These are phyloP conservation scores for Suhomyces tanzawaensis DNA, from an alignment of 805 yeast genomes.

Conservation along the genomic window DNA sequence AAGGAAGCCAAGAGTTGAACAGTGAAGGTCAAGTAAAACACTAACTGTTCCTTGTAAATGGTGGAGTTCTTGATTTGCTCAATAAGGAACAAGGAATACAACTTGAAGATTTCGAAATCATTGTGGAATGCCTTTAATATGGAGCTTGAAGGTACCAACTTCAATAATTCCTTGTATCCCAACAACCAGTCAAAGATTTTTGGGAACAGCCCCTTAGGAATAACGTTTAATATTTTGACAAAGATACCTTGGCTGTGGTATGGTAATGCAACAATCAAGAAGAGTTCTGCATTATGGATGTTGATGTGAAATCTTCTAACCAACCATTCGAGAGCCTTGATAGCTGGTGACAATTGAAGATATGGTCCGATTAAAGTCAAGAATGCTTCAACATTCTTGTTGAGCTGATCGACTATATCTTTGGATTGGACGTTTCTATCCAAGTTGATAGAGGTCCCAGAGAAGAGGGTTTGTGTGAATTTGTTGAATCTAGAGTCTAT, in stretches of 20 bases:
- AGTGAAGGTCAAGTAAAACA: slow-evolving; percentile 74
- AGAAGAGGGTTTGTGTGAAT: slow-evolving; percentile 72
- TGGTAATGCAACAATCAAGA: slow-evolving; percentile 75
- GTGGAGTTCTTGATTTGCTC: slow-evolving; percentile 51
- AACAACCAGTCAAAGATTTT: slow-evolving; percentile 69
- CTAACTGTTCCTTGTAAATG: slow-evolving; percentile 65
- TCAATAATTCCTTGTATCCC: slow-evolving; percentile 62
- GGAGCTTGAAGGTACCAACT: slow-evolving; percentile 64
- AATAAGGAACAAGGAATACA: slow-evolving; percentile 58
- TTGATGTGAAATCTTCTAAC: slow-evolving; percentile 88
- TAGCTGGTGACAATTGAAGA: slow-evolving; percentile 70
- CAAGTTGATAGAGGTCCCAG: slow-evolving; percentile 72
- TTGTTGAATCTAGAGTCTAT: slow-evolving; percentile 73
- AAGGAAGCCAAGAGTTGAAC: slow-evolving; percentile 67
- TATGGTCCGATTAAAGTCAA: slow-evolving; percentile 72
- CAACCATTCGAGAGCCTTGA: slow-evolving; percentile 91
- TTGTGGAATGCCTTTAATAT: slow-evolving; percentile 66
- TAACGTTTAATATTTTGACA: slow-evolving; percentile 68
- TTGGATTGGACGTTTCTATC: slow-evolving; percentile 81
- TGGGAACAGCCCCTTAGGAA: slow-evolving; percentile 64
- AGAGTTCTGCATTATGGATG: slow-evolving; percentile 69
- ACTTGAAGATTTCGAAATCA: slow-evolving; percentile 64
- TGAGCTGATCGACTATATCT: slow-evolving; percentile 73
- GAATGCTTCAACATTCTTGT: slow-evolving; percentile 72
- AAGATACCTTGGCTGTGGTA: slow-evolving; percentile 74